Conservation (phyloP, 768 basidiomycete genomes). For the Hortiboletus flavorubellus region DNA sequence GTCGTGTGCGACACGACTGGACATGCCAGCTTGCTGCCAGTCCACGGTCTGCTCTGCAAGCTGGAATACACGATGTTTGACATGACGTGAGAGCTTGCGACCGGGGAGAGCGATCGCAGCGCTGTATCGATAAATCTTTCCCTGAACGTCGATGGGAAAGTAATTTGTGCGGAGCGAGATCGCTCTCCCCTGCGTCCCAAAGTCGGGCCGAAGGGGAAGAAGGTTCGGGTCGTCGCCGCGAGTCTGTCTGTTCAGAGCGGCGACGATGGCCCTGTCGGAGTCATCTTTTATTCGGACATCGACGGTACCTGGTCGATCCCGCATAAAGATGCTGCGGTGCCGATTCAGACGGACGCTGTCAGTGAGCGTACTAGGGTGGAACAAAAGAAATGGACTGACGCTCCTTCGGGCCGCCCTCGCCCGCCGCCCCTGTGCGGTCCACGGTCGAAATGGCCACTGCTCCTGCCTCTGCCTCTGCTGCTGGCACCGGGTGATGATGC, state of each 20-base stretch:
- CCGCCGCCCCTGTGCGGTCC: constrained; percentile 27
- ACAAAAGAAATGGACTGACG: constrained; percentile 10
- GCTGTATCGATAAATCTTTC: constrained; percentile 40
- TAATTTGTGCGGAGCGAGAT: constrained; percentile 48
- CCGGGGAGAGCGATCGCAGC: constrained; percentile 26
- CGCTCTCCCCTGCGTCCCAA: constrained; percentile 37
- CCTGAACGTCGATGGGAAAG: constrained; percentile 42
- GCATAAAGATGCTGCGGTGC: constrained; percentile 30
- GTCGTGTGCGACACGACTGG: constrained; percentile 44
- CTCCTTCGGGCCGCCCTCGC: constrained; percentile 16
- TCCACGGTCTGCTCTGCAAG: constrained; percentile 40
- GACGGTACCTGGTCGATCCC: constrained; percentile 40
- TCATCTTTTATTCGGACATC: constrained; percentile 48
- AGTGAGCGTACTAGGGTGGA: background rate
- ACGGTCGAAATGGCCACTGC: background rate
- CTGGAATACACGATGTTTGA: constrained; percentile 42
- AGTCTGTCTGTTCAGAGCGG: constrained; percentile 22
- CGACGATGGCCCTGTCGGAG: constrained; percentile 38
- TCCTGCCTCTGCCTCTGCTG: constrained; percentile 10
- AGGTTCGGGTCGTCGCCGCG: constrained; percentile 5
- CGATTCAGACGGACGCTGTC: background rate
- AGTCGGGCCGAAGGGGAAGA: constrained; percentile 46
- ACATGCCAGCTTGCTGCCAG: constrained; percentile 38
- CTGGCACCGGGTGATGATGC: background rate
- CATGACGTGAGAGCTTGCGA: constrained; percentile 27